These are phyloP conservation scores for Tetragonia tetragonoides DNA, from an alignment of 148 eudicot species.

Conservation along the genomic window DNA sequence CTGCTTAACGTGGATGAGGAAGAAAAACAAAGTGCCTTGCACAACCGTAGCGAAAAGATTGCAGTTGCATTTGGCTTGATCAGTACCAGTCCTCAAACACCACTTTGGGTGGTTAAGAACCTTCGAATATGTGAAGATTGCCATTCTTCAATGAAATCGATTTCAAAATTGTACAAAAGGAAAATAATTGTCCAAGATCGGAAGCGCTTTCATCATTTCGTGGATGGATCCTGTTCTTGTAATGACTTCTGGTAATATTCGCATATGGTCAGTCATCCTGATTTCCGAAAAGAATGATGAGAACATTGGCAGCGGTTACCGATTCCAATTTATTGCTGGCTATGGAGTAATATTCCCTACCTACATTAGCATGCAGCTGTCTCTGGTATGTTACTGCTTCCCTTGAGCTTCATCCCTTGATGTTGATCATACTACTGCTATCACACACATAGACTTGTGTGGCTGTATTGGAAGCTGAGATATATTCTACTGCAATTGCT, in stretches of 20 bases:
- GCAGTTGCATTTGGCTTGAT: conserved; percentile 68
- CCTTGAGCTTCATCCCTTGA: too few relatives aligned
- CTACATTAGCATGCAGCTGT: too few relatives aligned
- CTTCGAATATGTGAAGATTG: conserved; percentile 65
- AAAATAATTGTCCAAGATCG: conserved; percentile 51
- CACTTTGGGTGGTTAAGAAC: conserved; percentile 56
- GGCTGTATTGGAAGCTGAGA: too few relatives aligned
- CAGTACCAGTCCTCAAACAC: conserved; percentile 45
- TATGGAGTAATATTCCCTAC: too few relatives aligned
- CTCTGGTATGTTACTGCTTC: too few relatives aligned
- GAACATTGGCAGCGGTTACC: too few relatives aligned
- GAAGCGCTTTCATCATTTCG: conserved; percentile 61
- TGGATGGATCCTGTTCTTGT: conserved; percentile 62
- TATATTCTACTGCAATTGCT: too few relatives aligned
- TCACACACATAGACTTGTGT: too few relatives aligned
- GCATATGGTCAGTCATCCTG: not conserved
- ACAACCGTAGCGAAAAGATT: conserved; percentile 58
- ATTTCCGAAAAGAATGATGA: too few relatives aligned
- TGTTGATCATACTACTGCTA: too few relatives aligned
- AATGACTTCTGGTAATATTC: conserved; percentile 47
- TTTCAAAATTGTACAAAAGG: conserved; percentile 46
- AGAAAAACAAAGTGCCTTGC: conserved; percentile 39
- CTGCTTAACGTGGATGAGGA: conserved; percentile 52
- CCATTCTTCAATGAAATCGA: conserved; percentile 51
- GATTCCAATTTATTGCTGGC: too few relatives aligned